Percentiles rank a stretch among this genome's conserved stretches.
Conservation (phyloP, 164 flowering plant genomes). For the Saururus chinensis region DNA sequence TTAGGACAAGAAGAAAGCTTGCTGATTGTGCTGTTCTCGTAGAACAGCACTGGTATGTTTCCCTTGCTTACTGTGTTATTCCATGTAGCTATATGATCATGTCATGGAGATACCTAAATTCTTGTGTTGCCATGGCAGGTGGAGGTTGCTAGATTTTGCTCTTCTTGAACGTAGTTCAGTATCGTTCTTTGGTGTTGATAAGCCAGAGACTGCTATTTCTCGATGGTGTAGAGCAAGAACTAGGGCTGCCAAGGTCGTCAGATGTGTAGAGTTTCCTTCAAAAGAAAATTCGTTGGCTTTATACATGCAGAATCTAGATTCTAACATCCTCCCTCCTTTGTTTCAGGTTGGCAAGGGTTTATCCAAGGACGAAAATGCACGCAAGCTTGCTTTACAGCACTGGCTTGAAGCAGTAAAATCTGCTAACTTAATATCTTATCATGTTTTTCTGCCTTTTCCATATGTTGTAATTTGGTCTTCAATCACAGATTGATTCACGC, state of each 20-base stretch:
- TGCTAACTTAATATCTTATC: background rate
- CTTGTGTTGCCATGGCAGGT: constrained; percentile 15
- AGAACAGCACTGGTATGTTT: constrained; percentile 66
- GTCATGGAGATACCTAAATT: background rate
- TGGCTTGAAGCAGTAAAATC: constrained; percentile 97
- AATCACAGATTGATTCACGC: constrained; percentile 79
- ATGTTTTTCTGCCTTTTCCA: background rate
- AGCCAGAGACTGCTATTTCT: constrained; percentile 66
- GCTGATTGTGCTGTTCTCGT: constrained; percentile 95
- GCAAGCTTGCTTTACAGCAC: constrained; percentile 87
- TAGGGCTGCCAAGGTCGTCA: constrained; percentile 75
- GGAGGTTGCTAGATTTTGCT: constrained; percentile 66
- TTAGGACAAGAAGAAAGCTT: constrained; percentile 74
- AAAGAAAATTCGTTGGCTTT: too few species aligned
- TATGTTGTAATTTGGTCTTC: background rate
- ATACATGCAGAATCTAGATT: too few species aligned
- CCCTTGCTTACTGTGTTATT: background rate
- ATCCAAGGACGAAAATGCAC: constrained; percentile 81
- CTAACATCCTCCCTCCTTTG: background rate
- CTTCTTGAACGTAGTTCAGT: constrained; percentile 76
- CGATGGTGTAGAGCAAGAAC: constrained; percentile 89
- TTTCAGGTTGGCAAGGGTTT: constrained; percentile 90
- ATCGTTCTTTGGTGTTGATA: constrained; percentile 75
- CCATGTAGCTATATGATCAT: background rate
- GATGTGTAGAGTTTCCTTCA: background rate